Percentiles rank a stretch among this genome's conserved stretches.
Conservation (phyloP, 2,329 filamentous ascomycete species). For the Whalleya microplaca region DNA sequence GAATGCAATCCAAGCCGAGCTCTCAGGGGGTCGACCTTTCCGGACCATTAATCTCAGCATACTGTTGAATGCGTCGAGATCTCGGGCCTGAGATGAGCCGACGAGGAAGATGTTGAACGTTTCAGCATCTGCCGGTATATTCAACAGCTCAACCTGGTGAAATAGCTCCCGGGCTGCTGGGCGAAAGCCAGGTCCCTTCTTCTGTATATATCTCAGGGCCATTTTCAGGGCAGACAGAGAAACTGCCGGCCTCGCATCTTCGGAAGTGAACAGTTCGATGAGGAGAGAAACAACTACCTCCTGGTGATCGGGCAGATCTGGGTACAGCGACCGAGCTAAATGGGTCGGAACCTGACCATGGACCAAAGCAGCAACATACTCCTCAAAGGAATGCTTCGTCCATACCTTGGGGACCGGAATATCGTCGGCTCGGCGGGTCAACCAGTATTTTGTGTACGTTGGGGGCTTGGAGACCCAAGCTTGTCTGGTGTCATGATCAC, state of each 20-base stretch:
- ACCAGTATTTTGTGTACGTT: slow-evolving; percentile 20
- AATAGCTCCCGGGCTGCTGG: slow-evolving; percentile 28
- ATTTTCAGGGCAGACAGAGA: slow-evolving; percentile 35
- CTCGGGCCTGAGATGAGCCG: slow-evolving; percentile 28
- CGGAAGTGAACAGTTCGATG: slow-evolving; percentile 29
- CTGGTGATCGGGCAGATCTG: slow-evolving; percentile 28
- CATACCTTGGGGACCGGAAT: slow-evolving; percentile 31
- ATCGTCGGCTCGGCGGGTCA: slow-evolving; percentile 30
- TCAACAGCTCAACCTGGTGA: slow-evolving; percentile 22
- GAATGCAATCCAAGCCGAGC: slow-evolving; percentile 33
- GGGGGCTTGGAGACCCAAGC: not conserved
- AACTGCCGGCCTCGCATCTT: slow-evolving; percentile 20
- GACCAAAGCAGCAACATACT: slow-evolving; percentile 34
- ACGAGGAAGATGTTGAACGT: slow-evolving; percentile 31
- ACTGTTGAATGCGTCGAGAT: slow-evolving; percentile 32
- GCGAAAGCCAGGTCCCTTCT: slow-evolving; percentile 26
- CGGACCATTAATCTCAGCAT: slow-evolving; percentile 34
- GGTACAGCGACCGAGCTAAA: slow-evolving; percentile 30
- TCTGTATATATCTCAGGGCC: slow-evolving; percentile 31
- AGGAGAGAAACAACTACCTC: slow-evolving; percentile 33
- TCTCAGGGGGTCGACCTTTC: slow-evolving; percentile 28
- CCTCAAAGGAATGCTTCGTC: slow-evolving; percentile 34
- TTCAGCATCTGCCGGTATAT: slow-evolving; percentile 32
- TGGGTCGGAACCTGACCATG: slow-evolving; percentile 30
- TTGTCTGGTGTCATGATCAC: not conserved